Conservation (phyloP, 306 rosid species). For the Lagenaria siceraria region DNA sequence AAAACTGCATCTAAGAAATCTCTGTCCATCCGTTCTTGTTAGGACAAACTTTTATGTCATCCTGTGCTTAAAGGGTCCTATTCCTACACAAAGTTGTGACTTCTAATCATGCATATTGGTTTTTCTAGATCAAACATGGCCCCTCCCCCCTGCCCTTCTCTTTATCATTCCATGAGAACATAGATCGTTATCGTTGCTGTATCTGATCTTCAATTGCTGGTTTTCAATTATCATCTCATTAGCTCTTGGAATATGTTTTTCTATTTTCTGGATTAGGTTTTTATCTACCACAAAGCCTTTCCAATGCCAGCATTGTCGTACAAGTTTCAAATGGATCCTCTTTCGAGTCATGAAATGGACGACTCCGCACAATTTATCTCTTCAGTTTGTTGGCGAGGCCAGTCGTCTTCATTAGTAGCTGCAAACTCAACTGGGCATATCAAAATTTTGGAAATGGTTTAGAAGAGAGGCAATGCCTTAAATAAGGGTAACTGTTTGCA, state of each 20-base stretch:
- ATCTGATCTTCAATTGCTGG: background rate
- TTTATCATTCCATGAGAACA: no score
- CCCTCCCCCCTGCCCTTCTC: background rate
- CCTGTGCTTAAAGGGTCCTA: background rate
- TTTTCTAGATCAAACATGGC: background rate
- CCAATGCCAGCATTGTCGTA: conserved; percentile 90
- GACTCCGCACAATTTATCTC: conserved; percentile 73
- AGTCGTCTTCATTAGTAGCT: conserved; percentile 68
- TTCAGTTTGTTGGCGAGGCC: conserved; percentile 90
- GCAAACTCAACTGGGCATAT: conserved; percentile 92
- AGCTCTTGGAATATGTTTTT: background rate
- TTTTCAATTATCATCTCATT: background rate
- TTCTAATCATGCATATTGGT: background rate
- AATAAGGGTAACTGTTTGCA: background rate
- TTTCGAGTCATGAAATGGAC: conserved; percentile 58
- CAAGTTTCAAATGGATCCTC: conserved; percentile 73
- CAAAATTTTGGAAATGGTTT: conserved; percentile 92
- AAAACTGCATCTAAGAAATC: background rate
- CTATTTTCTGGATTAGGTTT: conserved; percentile 46
- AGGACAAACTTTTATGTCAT: background rate
- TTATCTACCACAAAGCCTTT: conserved; percentile 91
- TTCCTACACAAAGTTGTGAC: background rate
- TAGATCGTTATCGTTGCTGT: no score
- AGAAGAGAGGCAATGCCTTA: background rate
- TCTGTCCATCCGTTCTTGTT: background rate